phyloP scores from a whole-genome alignment of 768 basidiomycete genomes.

The Russula earlei region DNA sequence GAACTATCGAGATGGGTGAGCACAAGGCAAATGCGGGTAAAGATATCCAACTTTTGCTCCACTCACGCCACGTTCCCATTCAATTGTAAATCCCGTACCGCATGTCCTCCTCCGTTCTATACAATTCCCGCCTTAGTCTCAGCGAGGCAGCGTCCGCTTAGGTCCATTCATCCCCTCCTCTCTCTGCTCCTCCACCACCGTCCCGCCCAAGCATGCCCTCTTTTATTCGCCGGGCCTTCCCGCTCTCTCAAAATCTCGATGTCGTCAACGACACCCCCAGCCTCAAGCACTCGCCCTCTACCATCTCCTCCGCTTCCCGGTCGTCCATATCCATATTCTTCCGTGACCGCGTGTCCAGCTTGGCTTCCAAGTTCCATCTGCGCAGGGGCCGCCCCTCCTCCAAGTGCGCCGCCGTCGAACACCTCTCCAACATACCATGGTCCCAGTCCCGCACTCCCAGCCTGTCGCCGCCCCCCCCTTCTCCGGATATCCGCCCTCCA shows the following conservation, averaged over 20 bases:
- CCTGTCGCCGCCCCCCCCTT: slow-evolving; percentile 18
- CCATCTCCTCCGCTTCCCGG: slow-evolving; percentile 6
- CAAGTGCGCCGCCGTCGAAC: background rate
- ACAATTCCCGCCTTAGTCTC: too few species aligned
- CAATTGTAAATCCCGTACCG: too few species aligned
- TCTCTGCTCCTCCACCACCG: background rate
- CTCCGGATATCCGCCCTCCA: slow-evolving; percentile 20
- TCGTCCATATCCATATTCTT: background rate
- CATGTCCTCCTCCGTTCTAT: too few species aligned
- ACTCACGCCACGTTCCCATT: too few species aligned
- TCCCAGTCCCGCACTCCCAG: slow-evolving; percentile 11
- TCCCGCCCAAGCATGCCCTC: background rate
- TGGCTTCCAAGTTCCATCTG: background rate
- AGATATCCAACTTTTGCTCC: too few species aligned
- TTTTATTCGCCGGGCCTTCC: background rate
- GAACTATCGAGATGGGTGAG: too few species aligned
- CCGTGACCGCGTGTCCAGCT: background rate
- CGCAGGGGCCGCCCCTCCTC: background rate
- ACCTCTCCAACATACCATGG: slow-evolving; percentile 1
- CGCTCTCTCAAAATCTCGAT: background rate
- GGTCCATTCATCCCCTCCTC: too few species aligned
- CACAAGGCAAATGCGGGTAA: too few species aligned
- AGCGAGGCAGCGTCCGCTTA: too few species aligned
- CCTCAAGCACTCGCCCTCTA: slow-evolving; percentile 7
- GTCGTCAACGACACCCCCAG: background rate